Conservation (phyloP, 1,284 basidiomycete genomes). For the Sporisorium graminicola region DNA sequence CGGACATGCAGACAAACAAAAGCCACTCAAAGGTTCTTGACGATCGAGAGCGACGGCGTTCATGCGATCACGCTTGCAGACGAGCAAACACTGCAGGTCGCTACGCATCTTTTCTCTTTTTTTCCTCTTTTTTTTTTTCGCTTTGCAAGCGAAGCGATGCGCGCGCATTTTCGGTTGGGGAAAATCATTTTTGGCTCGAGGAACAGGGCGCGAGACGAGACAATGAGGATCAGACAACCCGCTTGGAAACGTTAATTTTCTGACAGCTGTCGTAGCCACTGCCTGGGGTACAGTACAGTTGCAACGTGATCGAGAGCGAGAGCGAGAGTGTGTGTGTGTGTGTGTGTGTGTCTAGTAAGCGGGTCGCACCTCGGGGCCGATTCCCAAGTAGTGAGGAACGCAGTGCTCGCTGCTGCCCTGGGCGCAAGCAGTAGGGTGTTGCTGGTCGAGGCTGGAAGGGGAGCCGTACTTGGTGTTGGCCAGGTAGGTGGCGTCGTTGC, state of each 20-base stretch:
- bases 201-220: neutral
- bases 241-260: neutral
- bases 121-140: too few relatives aligned
- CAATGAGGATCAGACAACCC: neutral
- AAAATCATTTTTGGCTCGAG: too few relatives aligned
- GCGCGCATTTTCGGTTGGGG: too few relatives aligned
- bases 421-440: neutral
- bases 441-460: neutral
- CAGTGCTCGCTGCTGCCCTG: slow-evolving; percentile 3
- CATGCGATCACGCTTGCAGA: too few relatives aligned
- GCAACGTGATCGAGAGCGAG: neutral
- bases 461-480: slow-evolving; percentile 19
- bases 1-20: too few relatives aligned
- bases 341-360: neutral
- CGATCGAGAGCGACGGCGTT: too few relatives aligned
- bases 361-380: slow-evolving; percentile 13
- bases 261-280: neutral
- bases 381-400: slow-evolving; percentile 20
- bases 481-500: slow-evolving; percentile 1
- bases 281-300: neutral
- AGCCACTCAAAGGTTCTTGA: too few relatives aligned
- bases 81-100: too few relatives aligned
- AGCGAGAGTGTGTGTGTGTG: too few relatives aligned
- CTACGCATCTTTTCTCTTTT: too few relatives aligned
- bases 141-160: too few relatives aligned